Evolutionary conservation across 2,329 filamentous ascomycete species (phyloP).

Genomic region (Fusarium proliferatum): DNA sequence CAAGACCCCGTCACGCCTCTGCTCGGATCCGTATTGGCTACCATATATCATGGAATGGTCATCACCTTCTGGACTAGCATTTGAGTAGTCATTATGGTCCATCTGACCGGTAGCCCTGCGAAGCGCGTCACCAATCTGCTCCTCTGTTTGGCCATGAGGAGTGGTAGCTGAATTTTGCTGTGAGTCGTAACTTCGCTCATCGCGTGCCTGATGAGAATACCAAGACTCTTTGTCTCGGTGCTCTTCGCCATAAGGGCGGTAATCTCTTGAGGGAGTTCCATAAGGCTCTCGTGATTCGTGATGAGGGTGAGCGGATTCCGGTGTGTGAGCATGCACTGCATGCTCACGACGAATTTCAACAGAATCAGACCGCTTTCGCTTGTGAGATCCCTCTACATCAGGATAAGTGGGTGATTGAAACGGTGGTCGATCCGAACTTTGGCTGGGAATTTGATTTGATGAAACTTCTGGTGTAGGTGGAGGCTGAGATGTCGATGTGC

Average conservation of each 20-base stretch:
- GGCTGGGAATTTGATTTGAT: slow-evolving; percentile 53
- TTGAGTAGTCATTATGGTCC: slow-evolving; percentile 62
- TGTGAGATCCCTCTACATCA: slow-evolving; percentile 64
- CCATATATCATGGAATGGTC: slow-evolving; percentile 58
- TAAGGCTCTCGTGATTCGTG: slow-evolving; percentile 56
- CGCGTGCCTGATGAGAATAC: slow-evolving; percentile 60
- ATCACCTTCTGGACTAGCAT: slow-evolving; percentile 66
- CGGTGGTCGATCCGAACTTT: slow-evolving; percentile 55
- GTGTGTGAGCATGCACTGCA: slow-evolving; percentile 49
- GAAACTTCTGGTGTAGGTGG: slow-evolving; percentile 44
- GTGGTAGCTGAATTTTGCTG: slow-evolving; percentile 59
- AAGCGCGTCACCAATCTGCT: slow-evolving; percentile 59
- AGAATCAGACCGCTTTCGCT: slow-evolving; percentile 78
- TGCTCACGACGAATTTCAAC: slow-evolving; percentile 59
- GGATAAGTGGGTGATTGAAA: slow-evolving; percentile 55
- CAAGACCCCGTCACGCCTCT: slow-evolving; percentile 60
- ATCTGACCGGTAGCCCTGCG: slow-evolving; percentile 58
- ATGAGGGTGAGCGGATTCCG: slow-evolving; percentile 48
- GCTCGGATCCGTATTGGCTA: slow-evolving; percentile 59
- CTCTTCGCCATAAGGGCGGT: slow-evolving; percentile 59
- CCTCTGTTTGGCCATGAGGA: slow-evolving; percentile 60
- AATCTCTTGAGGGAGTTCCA: slow-evolving; percentile 57
- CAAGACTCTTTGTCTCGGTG: slow-evolving; percentile 62
- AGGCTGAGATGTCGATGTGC: slow-evolving; percentile 39
- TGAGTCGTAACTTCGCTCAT: slow-evolving; percentile 61